Evolutionary conservation across 1,284 basidiomycete species (phyloP).

Genomic region (Ceraceosorus guamensis): DNA sequence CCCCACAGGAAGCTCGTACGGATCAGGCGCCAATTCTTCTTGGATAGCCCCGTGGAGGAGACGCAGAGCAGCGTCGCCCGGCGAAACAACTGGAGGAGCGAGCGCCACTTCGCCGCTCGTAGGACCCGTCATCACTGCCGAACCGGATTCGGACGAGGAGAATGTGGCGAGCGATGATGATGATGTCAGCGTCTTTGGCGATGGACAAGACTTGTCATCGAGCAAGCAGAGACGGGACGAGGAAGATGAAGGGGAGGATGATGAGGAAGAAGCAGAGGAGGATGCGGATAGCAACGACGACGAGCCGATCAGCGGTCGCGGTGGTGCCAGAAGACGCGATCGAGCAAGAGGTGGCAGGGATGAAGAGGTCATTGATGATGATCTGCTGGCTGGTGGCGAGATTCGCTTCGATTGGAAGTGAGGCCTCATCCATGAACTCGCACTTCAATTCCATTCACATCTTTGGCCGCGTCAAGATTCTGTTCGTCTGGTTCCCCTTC

Average conservation of each 20-base stretch:
- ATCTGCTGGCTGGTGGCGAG: conserved; percentile 39
- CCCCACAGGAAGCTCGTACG: conserved; percentile 10
- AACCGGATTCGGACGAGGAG: conserved; percentile 12
- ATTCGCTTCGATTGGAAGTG: conserved; percentile 43
- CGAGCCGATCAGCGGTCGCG: background rate
- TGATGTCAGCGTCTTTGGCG: conserved; percentile 10
- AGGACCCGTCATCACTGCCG: conserved; percentile 18
- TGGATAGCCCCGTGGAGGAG: conserved; percentile 31
- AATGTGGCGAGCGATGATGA: conserved; percentile 9
- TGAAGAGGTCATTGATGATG: conserved; percentile 33
- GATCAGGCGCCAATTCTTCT: conserved; percentile 6
- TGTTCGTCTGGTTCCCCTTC: too few species aligned
- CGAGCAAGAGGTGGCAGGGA: conserved; percentile 21
- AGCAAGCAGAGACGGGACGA: conserved; percentile 2
- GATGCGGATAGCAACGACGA: conserved; percentile 8
- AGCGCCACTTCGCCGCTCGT: conserved; percentile 27
- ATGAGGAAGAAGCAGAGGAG: conserved; percentile 19
- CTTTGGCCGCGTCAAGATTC: too few species aligned
- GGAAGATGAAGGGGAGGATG: conserved; percentile 17
- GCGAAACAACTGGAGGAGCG: background rate
- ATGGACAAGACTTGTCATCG: conserved; percentile 4
- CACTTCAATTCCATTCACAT: too few species aligned
- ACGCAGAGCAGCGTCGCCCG: conserved; percentile 18
- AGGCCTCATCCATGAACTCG: background rate
- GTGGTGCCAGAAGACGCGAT: background rate